Evolutionary conservation across 2,329 filamentous ascomycete species (phyloP), one percentile per base, ranked within the genome.

Genomic region (Colletotrichum abscissum): DNA sequence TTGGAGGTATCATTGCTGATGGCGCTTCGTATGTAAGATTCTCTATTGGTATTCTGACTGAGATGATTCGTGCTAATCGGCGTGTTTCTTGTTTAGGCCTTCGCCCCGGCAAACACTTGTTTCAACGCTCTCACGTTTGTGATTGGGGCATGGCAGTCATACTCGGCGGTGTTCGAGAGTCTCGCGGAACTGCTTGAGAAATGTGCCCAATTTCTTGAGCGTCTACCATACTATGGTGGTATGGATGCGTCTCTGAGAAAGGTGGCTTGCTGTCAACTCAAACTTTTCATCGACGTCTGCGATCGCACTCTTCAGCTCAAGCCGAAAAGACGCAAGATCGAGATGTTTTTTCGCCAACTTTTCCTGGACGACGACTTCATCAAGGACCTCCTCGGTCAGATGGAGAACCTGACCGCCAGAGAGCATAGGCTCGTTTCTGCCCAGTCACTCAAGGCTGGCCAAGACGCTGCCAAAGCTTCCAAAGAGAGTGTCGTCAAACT

Each of bases 1-100:
- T 82, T 24, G 81, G 81, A 1, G 80, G 80, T 7, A 81, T 82
- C 33, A 79, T 82, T 22, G 76, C 78, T 1, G 74, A 78, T 46
- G 80, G 78, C 14, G 78, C 76, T 9, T 81, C 80, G 5, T 71
- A 75, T 12, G 77, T 78, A 68, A 54, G 60, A 30, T 22, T 7
- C 14, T 42, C 22, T 26, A 42, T 1, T 19, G 3, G 7, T 19
- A 16, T 16, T 3, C 38, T 16, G 14, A 19, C 38, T 6, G 1
- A 42, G 38, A 42, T 19, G 14, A 4, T 42, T 42, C 5, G 2
- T 42, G 16, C 38, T 42, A 3, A 42, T 19, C 5, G 2, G 7
- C 9, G 38, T 16, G 14, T 16, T 8, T 42, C 16, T 42, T 3
- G 2, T 42, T 19, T 4, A 42, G 38, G 38, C 38, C 38, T 42